These are phyloP conservation scores for Aquilaria malaccensis DNA, from an alignment of 345 rosid species.

Conservation along the genomic window DNA sequence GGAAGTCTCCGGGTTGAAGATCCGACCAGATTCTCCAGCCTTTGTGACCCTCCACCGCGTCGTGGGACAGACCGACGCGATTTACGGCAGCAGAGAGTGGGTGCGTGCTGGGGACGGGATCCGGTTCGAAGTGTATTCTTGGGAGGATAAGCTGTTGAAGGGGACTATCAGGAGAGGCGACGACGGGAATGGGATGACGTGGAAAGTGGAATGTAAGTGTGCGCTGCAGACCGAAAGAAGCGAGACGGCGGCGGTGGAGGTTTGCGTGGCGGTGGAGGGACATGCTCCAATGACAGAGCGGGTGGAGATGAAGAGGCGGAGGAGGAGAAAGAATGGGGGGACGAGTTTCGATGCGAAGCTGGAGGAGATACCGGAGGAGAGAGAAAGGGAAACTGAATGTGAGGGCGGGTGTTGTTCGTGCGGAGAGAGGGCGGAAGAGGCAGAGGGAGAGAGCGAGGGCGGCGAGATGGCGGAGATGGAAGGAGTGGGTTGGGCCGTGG, in stretches of 20 bases:
- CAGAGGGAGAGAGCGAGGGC: slow-evolving; percentile 14
- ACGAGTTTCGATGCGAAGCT: slow-evolving; percentile 24
- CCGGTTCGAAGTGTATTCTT: slow-evolving; percentile 60
- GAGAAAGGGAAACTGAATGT: slow-evolving; percentile 26
- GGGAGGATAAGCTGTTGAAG: slow-evolving; percentile 53
- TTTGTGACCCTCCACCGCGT: slow-evolving; percentile 59
- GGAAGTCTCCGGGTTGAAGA: slow-evolving; percentile 44
- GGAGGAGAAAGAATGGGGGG: slow-evolving; percentile 20
- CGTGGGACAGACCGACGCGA: slow-evolving; percentile 27
- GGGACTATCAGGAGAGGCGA: slow-evolving; percentile 51
- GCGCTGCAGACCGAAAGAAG: slow-evolving; percentile 27
- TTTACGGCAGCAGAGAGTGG: slow-evolving; percentile 56
- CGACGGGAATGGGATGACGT: slow-evolving; percentile 33
- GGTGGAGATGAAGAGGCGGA: slow-evolving; percentile 31
- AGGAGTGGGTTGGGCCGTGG: slow-evolving; percentile 68
- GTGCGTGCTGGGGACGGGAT: slow-evolving; percentile 52
- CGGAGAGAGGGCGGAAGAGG: slow-evolving; percentile 19
- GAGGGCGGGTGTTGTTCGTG: slow-evolving; percentile 32
- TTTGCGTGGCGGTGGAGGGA: slow-evolving; percentile 63
- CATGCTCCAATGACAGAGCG: slow-evolving; percentile 36
- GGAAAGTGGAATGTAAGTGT: slow-evolving; percentile 58
- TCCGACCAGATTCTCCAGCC: slow-evolving; percentile 54
- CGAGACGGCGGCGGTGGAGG: slow-evolving; percentile 22
- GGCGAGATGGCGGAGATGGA: slow-evolving; percentile 35
- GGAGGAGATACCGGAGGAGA: slow-evolving; percentile 81